Evolutionary conservation across 805 yeast genomes (phyloP).

Genomic region (Isabelozyma gotoi): DNA sequence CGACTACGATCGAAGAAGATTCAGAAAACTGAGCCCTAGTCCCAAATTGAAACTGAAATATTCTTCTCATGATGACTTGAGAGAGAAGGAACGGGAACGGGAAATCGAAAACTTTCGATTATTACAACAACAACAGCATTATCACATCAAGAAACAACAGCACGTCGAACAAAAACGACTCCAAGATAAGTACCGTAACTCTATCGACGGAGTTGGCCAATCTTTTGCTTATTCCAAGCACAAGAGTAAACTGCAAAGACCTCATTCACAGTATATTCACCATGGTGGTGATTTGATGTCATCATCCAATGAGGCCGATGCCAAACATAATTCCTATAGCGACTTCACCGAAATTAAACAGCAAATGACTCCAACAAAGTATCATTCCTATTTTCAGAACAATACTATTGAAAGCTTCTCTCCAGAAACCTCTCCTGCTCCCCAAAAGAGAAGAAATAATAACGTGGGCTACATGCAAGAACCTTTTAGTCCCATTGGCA

Average conservation of each 20-base stretch:
- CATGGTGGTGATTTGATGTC: background rate
- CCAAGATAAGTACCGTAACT: slow-evolving; percentile 11
- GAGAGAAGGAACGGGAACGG: slow-evolving; percentile 18
- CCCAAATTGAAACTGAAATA: background rate
- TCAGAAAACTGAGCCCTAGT: background rate
- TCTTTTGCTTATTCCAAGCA: slow-evolving; percentile 6
- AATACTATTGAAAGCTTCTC: slow-evolving; percentile 26
- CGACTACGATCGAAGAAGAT: slow-evolving; percentile 11
- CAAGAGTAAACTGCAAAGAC: slow-evolving; percentile 12
- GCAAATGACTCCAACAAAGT: background rate
- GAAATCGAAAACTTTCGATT: slow-evolving; percentile 30
- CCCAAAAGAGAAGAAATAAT: slow-evolving; percentile 1
- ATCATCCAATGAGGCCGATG: background rate
- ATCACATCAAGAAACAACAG: slow-evolving; percentile 21
- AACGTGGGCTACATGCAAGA: slow-evolving; percentile 1
- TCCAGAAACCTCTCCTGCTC: slow-evolving; percentile 18
- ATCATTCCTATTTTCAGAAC: slow-evolving; percentile 14
- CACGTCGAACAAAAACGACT: slow-evolving; percentile 10
- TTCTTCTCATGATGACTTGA: slow-evolving; percentile 13
- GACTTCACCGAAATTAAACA: slow-evolving; percentile 1
- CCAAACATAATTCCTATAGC: background rate
- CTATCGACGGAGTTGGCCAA: slow-evolving; percentile 8
- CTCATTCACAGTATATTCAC: slow-evolving; percentile 12
- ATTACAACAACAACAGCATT: slow-evolving; percentile 30
- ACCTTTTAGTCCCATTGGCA: background rate